A percentile compares a stretch with the other conserved stretches of the same genome.
phyloP scores from a whole-genome alignment of 306 rosid species.

The Prunus padus region DNA sequence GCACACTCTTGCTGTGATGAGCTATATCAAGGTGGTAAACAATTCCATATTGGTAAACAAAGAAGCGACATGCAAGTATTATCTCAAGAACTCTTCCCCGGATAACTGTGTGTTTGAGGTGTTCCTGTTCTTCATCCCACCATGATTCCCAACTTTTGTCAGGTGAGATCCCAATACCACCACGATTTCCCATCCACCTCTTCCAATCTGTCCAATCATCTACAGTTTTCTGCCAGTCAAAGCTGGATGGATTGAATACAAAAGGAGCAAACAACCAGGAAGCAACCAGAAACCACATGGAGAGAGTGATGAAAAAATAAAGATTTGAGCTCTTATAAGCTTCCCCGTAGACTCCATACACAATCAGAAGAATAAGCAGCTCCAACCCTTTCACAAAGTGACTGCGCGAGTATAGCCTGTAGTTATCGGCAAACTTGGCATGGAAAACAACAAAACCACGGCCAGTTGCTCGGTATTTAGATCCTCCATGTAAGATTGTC shows the following conservation, averaged over 20 bases:
- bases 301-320: conserved; percentile 71
- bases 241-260: conserved; percentile 87
- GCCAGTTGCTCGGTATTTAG: conserved; percentile 88
- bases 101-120: conserved; percentile 67
- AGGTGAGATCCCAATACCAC: conserved; percentile 80
- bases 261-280: conserved; percentile 99
- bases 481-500: conserved; percentile 95
- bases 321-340: conserved; percentile 67
- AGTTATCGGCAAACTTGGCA: conserved; percentile 90
- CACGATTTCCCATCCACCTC: conserved; percentile 99
- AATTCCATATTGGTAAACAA: conserved; percentile 85
- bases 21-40: conserved; percentile 87
- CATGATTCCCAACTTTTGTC: conserved; percentile 97
- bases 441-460: conserved; percentile 97
- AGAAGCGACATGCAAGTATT: conserved; percentile 78
- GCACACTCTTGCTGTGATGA: conserved; percentile 58
- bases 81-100: conserved; percentile 84
- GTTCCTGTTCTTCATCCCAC: conserved; percentile 96
- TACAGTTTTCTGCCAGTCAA: conserved; percentile 98
- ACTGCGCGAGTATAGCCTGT: conserved; percentile 84
- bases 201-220: conserved; percentile 99
- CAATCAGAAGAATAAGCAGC: conserved; percentile 61
- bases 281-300: conserved; percentile 88
- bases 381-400: conserved; percentile 97
- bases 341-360: conserved; percentile 65